Conservation (phyloP, 108 stramenopile genomes). For the Seminavis robusta region DNA sequence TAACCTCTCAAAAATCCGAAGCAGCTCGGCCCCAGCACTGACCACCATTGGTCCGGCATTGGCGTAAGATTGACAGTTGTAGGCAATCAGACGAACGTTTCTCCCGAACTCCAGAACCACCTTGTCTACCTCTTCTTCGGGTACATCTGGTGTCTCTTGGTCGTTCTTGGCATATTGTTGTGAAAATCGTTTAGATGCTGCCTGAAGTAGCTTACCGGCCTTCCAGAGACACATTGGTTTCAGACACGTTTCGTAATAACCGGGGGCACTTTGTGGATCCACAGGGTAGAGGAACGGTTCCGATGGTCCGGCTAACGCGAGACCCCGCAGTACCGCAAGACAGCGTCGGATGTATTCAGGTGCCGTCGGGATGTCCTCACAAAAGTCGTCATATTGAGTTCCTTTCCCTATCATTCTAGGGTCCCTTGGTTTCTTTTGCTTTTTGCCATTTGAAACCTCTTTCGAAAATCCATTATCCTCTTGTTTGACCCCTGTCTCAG, state of each 20-base stretch:
- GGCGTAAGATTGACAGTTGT: constrained; percentile 62
- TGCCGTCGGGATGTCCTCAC: constrained; percentile 63
- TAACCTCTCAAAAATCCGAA: constrained; percentile 78
- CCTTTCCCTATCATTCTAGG: constrained; percentile 37
- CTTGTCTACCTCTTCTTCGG: constrained; percentile 16
- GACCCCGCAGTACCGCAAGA: constrained; percentile 75
- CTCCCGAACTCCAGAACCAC: constrained; percentile 66
- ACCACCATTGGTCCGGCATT: constrained; percentile 70
- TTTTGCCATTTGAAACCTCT: background rate
- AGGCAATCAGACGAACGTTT: constrained; percentile 66
- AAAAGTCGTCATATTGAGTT: constrained; percentile 73
- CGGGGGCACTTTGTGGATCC: constrained; percentile 80
- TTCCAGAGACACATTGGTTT: constrained; percentile 74
- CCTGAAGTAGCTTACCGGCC: constrained; percentile 55
- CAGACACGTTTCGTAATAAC: constrained; percentile 84
- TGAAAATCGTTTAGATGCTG: constrained; percentile 42
- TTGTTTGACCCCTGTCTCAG: background rate
- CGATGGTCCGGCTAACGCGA: constrained; percentile 53
- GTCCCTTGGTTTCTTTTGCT: too few relatives aligned
- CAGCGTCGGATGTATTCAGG: constrained; percentile 84
- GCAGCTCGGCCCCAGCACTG: constrained; percentile 69
- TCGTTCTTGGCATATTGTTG: constrained; percentile 3
- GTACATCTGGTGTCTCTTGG: too few relatives aligned
- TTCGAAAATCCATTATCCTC: constrained; percentile 3
- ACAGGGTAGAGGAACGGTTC: constrained; percentile 82